Percentiles rank a stretch among this genome's conserved stretches.
These are phyloP conservation scores for Westerdykella aurantiaca DNA, from an alignment of 2,329 filamentous ascomycete genomes.

Conservation along the genomic window DNA sequence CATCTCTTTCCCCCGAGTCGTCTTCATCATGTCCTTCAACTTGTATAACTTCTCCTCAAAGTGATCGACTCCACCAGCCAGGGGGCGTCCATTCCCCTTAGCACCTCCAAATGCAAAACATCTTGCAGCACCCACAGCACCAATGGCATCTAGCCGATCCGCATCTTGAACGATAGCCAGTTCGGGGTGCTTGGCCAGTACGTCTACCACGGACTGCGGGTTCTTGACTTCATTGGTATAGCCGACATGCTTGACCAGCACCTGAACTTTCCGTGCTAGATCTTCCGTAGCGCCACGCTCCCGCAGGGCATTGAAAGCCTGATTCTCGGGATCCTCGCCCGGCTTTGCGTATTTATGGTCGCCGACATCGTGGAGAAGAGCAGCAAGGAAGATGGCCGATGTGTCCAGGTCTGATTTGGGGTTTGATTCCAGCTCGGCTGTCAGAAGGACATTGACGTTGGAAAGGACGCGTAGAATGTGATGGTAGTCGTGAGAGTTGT, in stretches of 20 bases:
- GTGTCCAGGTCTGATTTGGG: conserved; percentile 42
- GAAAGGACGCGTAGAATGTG: conserved; percentile 76
- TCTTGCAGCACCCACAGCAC: conserved; percentile 75
- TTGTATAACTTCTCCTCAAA: conserved; percentile 34
- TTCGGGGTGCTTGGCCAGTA: conserved; percentile 65
- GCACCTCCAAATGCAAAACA: conserved; percentile 68
- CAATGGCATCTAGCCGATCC: conserved; percentile 85
- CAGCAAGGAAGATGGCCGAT: conserved; percentile 59
- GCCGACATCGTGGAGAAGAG: conserved; percentile 68
- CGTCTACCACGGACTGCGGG: conserved; percentile 52
- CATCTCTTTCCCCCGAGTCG: conserved; percentile 16
- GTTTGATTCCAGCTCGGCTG: conserved; percentile 41
- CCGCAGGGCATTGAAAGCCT: conserved; percentile 52
- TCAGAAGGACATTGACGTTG: conserved; percentile 63
- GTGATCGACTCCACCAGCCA: conserved; percentile 29
- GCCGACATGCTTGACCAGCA: conserved; percentile 69
- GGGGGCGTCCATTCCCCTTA: conserved; percentile 19
- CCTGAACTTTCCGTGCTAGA: conserved; percentile 63
- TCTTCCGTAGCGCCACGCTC: conserved; percentile 51
- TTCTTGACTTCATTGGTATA: conserved; percentile 69
- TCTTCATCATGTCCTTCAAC: conserved; percentile 35
- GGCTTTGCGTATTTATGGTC: conserved; percentile 69
- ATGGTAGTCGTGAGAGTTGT: conserved; percentile 81
- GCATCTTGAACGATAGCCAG: conserved; percentile 86
- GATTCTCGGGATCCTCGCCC: conserved; percentile 52